phyloP scores from a whole-genome alignment of 2,329 filamentous ascomycete genomes.

The Ophiocordyceps camponoti-rufipedis region DNA sequence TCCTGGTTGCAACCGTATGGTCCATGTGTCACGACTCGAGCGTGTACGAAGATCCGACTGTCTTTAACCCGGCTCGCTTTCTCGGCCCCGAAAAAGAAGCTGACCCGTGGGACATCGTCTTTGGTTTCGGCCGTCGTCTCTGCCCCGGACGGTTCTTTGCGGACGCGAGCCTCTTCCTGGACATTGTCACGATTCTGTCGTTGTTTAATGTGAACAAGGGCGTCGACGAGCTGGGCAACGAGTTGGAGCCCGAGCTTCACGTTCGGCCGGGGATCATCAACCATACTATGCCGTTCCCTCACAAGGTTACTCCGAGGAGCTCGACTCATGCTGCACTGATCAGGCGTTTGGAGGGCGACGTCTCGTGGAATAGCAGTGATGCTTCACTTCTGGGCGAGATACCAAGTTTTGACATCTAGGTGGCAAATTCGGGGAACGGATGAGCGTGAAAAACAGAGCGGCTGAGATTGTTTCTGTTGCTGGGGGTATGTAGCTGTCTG shows the following conservation, averaged over 20 bases:
- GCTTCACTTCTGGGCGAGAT: not conserved
- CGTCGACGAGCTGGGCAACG: conserved; percentile 14
- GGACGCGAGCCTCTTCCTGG: conserved; percentile 12
- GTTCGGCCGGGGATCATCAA: conserved; percentile 1
- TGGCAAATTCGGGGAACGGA: too few relatives aligned
- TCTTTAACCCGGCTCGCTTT: conserved; percentile 16
- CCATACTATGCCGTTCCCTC: not conserved
- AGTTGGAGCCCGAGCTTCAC: conserved; percentile 9
- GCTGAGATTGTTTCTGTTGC: too few relatives aligned
- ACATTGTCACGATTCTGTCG: conserved; percentile 22
- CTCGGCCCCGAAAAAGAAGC: conserved; percentile 10
- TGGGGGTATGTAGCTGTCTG: too few relatives aligned
- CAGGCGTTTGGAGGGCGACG: not conserved
- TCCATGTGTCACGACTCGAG: conserved; percentile 44
- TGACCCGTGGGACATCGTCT: conserved; percentile 10
- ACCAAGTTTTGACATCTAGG: not conserved
- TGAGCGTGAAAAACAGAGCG: too few relatives aligned
- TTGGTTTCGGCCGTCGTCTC: conserved; percentile 17
- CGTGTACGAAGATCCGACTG: conserved; percentile 30
- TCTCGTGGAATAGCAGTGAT: not conserved
- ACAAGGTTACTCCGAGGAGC: not conserved
- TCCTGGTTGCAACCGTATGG: conserved; percentile 10
- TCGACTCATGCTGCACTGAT: not conserved
- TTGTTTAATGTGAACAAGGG: conserved; percentile 8
- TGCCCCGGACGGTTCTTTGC: conserved; percentile 17